These are phyloP conservation scores for Colletotrichum gloeosporioides DNA, from an alignment of 2,329 filamentous ascomycete genomes.

Conservation along the genomic window DNA sequence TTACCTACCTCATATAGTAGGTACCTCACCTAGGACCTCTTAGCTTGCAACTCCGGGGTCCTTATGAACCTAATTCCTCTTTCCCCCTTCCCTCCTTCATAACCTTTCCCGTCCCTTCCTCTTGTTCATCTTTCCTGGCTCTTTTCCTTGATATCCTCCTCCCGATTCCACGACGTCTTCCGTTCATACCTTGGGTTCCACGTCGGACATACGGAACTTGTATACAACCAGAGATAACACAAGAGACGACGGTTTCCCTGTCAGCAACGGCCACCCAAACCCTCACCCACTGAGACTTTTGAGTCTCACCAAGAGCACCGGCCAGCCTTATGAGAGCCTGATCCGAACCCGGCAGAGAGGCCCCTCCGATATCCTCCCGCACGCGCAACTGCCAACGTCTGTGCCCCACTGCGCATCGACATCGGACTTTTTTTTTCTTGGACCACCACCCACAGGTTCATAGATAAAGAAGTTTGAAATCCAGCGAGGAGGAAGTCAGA, in stretches of 20 bases:
- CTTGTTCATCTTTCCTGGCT: not conserved
- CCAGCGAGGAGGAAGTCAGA: not conserved
- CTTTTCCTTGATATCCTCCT: not conserved
- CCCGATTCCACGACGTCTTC: not conserved
- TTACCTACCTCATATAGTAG: not conserved
- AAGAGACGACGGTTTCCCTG: not conserved
- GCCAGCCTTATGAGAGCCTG: not conserved
- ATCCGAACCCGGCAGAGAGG: not conserved
- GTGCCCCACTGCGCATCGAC: not conserved
- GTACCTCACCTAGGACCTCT: not conserved
- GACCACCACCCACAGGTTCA: not conserved
- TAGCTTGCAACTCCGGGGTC: conserved; percentile 13
- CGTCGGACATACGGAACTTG: not conserved
- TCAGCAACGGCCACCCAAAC: not conserved
- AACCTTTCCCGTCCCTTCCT: not conserved
- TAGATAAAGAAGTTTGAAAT: not conserved
- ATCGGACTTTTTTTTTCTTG: not conserved
- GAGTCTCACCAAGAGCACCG: not conserved
- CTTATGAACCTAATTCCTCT: conserved; percentile 20
- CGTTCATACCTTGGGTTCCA: not conserved
- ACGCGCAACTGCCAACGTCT: not conserved
- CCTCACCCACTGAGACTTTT: not conserved
- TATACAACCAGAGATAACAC: not conserved
- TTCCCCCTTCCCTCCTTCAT: conserved; percentile 6
- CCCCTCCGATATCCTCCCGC: not conserved